phyloP scores from a whole-genome alignment of 352 stramenopile genomes.

The Hyaloperonospora arabidopsidis region DNA sequence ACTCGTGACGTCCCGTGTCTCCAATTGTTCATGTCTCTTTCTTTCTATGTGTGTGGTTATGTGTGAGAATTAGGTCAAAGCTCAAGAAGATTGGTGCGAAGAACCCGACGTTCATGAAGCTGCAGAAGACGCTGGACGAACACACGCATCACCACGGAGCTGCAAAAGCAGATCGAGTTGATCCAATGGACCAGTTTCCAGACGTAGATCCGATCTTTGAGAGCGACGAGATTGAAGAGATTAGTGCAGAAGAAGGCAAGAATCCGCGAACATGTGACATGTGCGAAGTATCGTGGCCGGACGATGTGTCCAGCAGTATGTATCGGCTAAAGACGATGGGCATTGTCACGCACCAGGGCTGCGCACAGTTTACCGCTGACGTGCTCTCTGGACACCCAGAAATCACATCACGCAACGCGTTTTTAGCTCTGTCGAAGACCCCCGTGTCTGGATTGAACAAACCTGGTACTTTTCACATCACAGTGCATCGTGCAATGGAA shows the following conservation, averaged over 20 bases:
- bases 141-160: conserved; percentile 29
- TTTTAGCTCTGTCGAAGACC: conserved; percentile 41
- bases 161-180: conserved; percentile 27
- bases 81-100: conserved; percentile 56
- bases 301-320: conserved; percentile 51
- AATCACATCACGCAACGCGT: conserved; percentile 45
- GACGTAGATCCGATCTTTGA: conserved; percentile 73
- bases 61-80: conserved; percentile 34
- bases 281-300: conserved; percentile 78
- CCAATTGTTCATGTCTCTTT: no score
- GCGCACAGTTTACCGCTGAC: conserved; percentile 65
- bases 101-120: conserved; percentile 60
- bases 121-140: conserved; percentile 70
- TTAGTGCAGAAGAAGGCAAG: conserved; percentile 18
- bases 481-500: conserved; percentile 65
- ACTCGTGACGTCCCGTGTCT: no score
- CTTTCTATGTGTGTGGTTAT: neutral
- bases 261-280: conserved; percentile 52
- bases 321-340: conserved; percentile 39
- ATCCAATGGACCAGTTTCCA: conserved; percentile 47
- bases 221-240: conserved; percentile 45
- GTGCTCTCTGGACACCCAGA: conserved; percentile 51
- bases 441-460: conserved; percentile 47
- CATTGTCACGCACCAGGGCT: conserved; percentile 65
- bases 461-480: conserved; percentile 67